Conservation (phyloP, 1,284 basidiomycete species). For the Tylopilus sp. region DNA sequence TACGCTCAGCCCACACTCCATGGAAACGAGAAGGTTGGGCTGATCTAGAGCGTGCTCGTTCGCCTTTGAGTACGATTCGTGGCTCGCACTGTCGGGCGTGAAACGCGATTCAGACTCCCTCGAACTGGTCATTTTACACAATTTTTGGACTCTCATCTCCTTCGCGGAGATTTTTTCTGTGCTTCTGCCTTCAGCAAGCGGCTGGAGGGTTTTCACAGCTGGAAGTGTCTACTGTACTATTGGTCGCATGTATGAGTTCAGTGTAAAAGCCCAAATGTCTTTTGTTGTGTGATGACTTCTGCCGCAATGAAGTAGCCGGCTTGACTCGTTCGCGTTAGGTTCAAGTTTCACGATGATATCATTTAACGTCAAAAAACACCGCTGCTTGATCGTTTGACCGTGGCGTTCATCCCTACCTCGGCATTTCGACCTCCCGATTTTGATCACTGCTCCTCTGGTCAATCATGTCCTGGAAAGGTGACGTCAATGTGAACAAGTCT, state of each 20-base stretch:
- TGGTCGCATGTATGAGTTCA: neutral
- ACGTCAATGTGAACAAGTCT: constrained; percentile 28
- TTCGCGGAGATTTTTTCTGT: constrained; percentile 27
- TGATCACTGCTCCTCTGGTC: neutral
- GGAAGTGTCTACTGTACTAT: neutral
- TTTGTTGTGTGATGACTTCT: neutral
- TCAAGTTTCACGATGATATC: too few relatives aligned
- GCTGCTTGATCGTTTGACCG: neutral
- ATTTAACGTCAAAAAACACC: too few relatives aligned
- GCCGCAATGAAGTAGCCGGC: too few relatives aligned
- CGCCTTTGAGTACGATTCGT: constrained; percentile 43
- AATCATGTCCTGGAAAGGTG: constrained; percentile 68
- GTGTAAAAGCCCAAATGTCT: too few relatives aligned
- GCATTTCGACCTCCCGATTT: neutral
- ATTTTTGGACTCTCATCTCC: constrained; percentile 33
- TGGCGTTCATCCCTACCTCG: too few relatives aligned
- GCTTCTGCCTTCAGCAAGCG: neutral
- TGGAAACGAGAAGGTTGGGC: constrained; percentile 29
- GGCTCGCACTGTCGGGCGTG: constrained; percentile 30
- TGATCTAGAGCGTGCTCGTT: neutral
- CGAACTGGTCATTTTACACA: constrained; percentile 35
- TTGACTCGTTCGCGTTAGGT: too few relatives aligned
- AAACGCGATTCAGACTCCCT: constrained; percentile 49
- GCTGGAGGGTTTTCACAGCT: neutral
- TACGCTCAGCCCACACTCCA: neutral